Percentiles rank a stretch among this genome's conserved stretches.
phyloP scores from a whole-genome alignment of 179 eudicot species.

The Spergularia azorica region DNA sequence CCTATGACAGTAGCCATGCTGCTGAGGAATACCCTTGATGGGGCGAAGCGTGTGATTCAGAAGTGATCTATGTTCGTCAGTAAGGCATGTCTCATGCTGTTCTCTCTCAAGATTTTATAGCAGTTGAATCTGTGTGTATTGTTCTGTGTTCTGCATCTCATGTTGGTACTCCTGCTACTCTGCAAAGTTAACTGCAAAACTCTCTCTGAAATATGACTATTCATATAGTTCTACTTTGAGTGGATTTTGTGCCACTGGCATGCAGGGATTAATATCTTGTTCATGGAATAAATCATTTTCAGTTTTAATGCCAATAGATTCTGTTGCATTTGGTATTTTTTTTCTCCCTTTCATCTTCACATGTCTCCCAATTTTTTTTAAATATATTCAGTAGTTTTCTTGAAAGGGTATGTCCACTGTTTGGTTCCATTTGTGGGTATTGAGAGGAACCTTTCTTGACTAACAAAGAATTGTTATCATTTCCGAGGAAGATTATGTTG shows the following conservation, averaged over 20 bases:
- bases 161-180: neutral
- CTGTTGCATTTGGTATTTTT: neutral
- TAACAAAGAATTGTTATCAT: neutral
- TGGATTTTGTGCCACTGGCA: neutral
- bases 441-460: neutral
- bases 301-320: conserved; percentile 15
- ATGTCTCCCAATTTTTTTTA: neutral
- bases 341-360: neutral
- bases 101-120: conserved; percentile 16
- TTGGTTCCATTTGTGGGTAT: neutral
- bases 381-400: neutral
- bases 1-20: conserved; percentile 93
- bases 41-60: conserved; percentile 69
- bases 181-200: neutral
- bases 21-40: conserved; percentile 73
- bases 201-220: conserved; percentile 2
- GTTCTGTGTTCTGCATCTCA: conserved; percentile 8
- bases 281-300: conserved; percentile 1
- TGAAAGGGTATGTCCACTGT: neutral
- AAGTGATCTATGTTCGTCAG: conserved; percentile 26
- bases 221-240: neutral
- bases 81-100: conserved; percentile 35
- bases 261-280: neutral
- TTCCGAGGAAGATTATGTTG: too few species aligned
- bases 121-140: conserved; percentile 9